A percentile compares a stretch with the other conserved stretches of the same genome.
Conservation (phyloP, 2,329 filamentous ascomycete genomes). For the Domatiomyces catenatus region DNA sequence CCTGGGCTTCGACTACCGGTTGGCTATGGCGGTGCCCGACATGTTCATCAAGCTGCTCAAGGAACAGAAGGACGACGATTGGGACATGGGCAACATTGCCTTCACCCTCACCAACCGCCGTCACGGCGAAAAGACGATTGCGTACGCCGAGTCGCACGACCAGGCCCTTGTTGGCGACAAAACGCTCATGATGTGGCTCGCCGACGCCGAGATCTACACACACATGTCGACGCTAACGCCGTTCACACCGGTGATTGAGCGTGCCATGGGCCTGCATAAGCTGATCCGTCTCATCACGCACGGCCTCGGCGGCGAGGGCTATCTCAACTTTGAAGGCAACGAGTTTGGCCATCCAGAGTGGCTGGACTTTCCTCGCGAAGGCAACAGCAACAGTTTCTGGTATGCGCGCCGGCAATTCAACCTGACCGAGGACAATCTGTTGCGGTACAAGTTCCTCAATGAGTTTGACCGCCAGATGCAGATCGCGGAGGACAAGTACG, state of each 20-base stretch:
- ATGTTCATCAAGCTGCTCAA: conserved; percentile 99
- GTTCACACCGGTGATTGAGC: conserved; percentile 76
- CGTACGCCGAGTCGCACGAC: conserved; percentile 92
- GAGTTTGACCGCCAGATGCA: conserved; percentile 92
- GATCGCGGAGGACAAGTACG: conserved; percentile 67
- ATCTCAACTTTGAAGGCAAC: conserved; percentile 97
- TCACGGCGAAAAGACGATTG: conserved; percentile 95
- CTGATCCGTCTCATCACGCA: conserved; percentile 93
- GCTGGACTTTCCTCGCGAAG: conserved; percentile 92
- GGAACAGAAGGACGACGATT: conserved; percentile 76
- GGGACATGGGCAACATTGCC: conserved; percentile 74
- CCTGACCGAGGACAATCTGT: conserved; percentile 65
- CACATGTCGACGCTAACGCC: conserved; percentile 81
- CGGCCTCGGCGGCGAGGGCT: conserved; percentile 81
- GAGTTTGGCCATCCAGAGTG: conserved; percentile 98
- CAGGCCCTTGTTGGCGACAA: conserved; percentile 97
- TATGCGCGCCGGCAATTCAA: conserved; percentile 90
- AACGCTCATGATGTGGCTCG: conserved; percentile 93
- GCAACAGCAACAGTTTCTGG: conserved; percentile 86
- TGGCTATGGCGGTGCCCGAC: conserved; percentile 95
- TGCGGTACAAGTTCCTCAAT: conserved; percentile 84
- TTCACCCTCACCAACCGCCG: conserved; percentile 84
- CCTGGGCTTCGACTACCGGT: conserved; percentile 89
- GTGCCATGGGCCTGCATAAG: conserved; percentile 88
- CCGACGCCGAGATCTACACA: conserved; percentile 92